Evolutionary conservation across 805 yeast genomes (phyloP).

Genomic region (Zygotorulaspora danielsina): DNA sequence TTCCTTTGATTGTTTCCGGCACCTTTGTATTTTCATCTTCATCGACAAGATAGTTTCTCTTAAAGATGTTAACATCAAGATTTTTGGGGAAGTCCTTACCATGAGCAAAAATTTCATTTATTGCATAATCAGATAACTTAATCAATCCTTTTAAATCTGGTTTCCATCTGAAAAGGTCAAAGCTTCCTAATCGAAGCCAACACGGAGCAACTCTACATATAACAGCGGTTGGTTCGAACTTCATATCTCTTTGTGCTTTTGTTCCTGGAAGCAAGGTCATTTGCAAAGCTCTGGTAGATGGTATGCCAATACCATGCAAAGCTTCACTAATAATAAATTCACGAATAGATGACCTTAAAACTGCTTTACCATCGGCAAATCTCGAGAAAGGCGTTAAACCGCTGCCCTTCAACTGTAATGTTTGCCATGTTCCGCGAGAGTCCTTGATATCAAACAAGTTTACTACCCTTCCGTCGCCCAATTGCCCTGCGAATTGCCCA

Average conservation of each 20-base stretch:
- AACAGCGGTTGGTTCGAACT: conserved; percentile 73
- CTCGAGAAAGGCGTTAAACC: conserved; percentile 90
- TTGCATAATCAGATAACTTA: conserved; percentile 65
- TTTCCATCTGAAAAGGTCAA: conserved; percentile 74
- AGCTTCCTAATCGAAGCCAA: conserved; percentile 87
- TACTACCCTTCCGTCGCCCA: conserved; percentile 92
- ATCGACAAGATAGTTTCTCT: conserved; percentile 28
- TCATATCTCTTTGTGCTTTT: conserved; percentile 63
- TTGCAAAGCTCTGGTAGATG: conserved; percentile 79
- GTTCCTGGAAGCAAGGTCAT: conserved; percentile 70
- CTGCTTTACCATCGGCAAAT: conserved; percentile 97
- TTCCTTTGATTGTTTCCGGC: conserved; percentile 33
- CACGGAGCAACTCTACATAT: conserved; percentile 77
- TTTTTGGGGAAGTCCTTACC: conserved; percentile 32
- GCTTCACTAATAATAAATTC: conserved; percentile 86
- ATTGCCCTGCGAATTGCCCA: conserved; percentile 94
- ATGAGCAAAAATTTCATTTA: conserved; percentile 54
- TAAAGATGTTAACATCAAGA: conserved; percentile 23
- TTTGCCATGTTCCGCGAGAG: conserved; percentile 37
- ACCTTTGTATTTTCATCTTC: conserved; percentile 23
- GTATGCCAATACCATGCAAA: conserved; percentile 74
- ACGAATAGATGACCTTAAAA: conserved; percentile 77
- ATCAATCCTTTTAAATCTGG: conserved; percentile 62
- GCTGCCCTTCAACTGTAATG: conserved; percentile 81
- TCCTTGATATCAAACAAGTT: conserved; percentile 70